Evolutionary conservation across 257 asterid genomes (phyloP), one percentile per base, ranked within the genome.

Genomic region (Henckelia pumila): DNA sequence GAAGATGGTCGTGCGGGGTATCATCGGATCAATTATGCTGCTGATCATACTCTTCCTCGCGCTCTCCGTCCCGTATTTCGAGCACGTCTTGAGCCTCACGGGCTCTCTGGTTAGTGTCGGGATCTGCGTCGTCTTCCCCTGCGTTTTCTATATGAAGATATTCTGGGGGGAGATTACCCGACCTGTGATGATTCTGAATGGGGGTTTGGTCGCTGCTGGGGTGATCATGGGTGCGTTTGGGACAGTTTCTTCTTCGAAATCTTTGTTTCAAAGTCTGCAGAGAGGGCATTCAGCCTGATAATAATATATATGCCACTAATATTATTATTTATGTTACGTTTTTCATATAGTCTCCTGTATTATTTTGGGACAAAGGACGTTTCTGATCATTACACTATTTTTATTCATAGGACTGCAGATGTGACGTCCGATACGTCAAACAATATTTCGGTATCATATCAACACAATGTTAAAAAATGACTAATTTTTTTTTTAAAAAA

Each of bases 81-180:
- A 87, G 78, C 76, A 89, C 44, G 90, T 85, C 19, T 85, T 86
- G 16, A 83, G 92, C 76, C 90, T 89, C 78, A 86, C 95, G 0
- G 96, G 95, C 59, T 89, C 90, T 6, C 79, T 86, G 2, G 91
- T 89, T 40, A 83, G 95, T 33, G 78, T 83, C 0, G 95, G 90
- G 21, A 87, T 89, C 5, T 83, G 87, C 65, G 49, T 83, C 7
- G 37, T 89, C 24, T 76, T 87, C 11, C 89, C 92, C 0, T 82
- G 92, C 47, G 82, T 75, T 57, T 89, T 89, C 70, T 82, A 85
- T 75, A 56, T 75, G 14, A 85, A 87, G 86, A 83, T 87, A 26
- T 87, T 80, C 59, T 85, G 88, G 89, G 58, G 66, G 3, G 69
- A 71, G 30, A 80, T 85, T 11, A 64, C 76, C 7, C 80, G 30